phyloP scores from a whole-genome alignment of 768 basidiomycete species.

The Agaricus blazei region DNA sequence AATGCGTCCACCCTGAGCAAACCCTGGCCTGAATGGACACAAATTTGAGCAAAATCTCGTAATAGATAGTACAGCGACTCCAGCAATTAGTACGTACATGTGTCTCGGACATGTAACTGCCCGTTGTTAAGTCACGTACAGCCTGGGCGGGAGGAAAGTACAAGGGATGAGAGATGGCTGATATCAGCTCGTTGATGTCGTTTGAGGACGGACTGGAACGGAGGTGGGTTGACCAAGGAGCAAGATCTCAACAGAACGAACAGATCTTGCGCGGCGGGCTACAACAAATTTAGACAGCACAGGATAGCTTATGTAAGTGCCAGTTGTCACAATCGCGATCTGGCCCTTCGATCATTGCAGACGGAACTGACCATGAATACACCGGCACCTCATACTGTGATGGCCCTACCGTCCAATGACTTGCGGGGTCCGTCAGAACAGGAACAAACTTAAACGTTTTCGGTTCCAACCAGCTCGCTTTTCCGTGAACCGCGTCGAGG shows the following conservation, averaged over 20 bases:
- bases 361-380: slow-evolving; percentile 10
- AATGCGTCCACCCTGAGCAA: background rate
- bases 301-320: background rate
- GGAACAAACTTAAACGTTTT: slow-evolving; percentile 7
- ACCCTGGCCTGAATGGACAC: slow-evolving; percentile 1
- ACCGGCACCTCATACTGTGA: background rate
- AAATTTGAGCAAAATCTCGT: background rate
- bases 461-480: slow-evolving; percentile 8
- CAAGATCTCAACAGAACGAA: slow-evolving; percentile 12
- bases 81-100: slow-evolving; percentile 5
- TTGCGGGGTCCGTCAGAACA: slow-evolving; percentile 4
- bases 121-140: slow-evolving; percentile 11
- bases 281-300: background rate
- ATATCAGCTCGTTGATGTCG: slow-evolving; percentile 5
- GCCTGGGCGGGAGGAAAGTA: background rate
- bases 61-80: background rate
- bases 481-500: slow-evolving; percentile 5
- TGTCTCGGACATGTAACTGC: slow-evolving; percentile 4
- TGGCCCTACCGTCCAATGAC: slow-evolving; percentile 7
- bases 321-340: slow-evolving; percentile 8
- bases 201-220: slow-evolving; percentile 5
- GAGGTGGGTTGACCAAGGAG: background rate
- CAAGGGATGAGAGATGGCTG: background rate
- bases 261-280: background rate
- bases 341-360: slow-evolving; percentile 5